Evolutionary conservation across 2,329 filamentous ascomycete species (phyloP).

Genomic region (Aspergillus nomiae): DNA sequence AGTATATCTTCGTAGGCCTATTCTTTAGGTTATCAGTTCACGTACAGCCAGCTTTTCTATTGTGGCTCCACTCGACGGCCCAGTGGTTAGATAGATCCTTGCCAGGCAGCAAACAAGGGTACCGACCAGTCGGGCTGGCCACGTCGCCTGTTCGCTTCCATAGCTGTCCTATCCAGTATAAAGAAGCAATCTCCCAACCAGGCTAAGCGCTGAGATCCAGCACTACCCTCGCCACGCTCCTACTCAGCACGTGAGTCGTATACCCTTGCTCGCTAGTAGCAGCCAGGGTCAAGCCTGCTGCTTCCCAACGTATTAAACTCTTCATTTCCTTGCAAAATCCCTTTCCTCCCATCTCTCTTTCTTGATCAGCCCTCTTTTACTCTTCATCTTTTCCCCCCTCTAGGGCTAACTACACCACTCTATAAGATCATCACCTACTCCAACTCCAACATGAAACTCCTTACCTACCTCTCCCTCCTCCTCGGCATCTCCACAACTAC

Average conservation of each 20-base stretch:
- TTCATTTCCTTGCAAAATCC: slow-evolving; percentile 9
- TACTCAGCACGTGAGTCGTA: neutral
- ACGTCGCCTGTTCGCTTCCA: no score
- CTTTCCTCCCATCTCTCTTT: slow-evolving; percentile 9
- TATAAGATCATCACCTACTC: slow-evolving; percentile 9
- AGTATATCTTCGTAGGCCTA: neutral
- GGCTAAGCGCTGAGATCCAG: neutral
- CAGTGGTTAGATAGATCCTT: no score
- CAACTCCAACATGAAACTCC: slow-evolving; percentile 21
- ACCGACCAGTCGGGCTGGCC: slow-evolving; percentile 12
- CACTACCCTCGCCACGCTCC: slow-evolving; percentile 4
- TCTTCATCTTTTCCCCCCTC: slow-evolving; percentile 8
- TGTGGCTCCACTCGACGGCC: no score
- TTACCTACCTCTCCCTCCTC: slow-evolving; percentile 23
- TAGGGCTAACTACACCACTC: slow-evolving; percentile 14
- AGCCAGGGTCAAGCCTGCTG: slow-evolving; percentile 11
- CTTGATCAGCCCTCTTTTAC: slow-evolving; percentile 9
- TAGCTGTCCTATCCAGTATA: slow-evolving; percentile 9
- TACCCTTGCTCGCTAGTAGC: slow-evolving; percentile 10
- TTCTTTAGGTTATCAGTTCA: neutral
- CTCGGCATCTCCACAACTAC: slow-evolving; percentile 24
- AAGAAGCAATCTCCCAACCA: neutral
- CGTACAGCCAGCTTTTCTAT: neutral
- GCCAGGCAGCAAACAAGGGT: slow-evolving; percentile 16
- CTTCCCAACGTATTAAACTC: slow-evolving; percentile 12